Base-by-base conservation (phyloP, 257 asterid species). In the Solanum tarapatanum region DNA sequence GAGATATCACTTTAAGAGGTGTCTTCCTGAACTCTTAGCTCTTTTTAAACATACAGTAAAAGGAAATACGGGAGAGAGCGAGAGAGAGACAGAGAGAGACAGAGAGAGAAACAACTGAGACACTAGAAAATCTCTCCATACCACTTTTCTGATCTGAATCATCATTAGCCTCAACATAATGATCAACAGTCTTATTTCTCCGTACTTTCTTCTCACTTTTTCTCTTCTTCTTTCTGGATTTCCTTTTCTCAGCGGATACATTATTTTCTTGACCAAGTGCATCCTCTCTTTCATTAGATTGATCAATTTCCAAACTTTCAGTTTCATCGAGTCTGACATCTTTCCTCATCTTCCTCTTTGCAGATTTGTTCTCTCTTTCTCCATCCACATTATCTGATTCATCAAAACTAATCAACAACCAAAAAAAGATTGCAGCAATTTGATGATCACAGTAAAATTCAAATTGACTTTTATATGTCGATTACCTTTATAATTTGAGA, bases 221-320 rank as follows among this genome's bases (percentile, higher is more conserved):
- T 75, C 88, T 91, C 84, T 88, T 92, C 92, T 89, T 94, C 87
- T 88, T 91, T 74, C 84, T 92, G 66, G 62, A 83, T 79, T 89
- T 91, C 89, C 77, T 88, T 90, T 75, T 87, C 68, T 87, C 68
- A 48, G 19, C 79, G 32, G 11, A 88, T 88, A 87, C 89, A 58
- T 43, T 76, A 64, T 86, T 88, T 39, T 86, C 32, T 75, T 70
- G 89, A 88, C 82, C 74, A 86, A 69, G 62, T 48, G 86, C 84
- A 87, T 84, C 88, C 85, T 86, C 93, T 82, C 66, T 76, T 70
- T 88, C 92, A 74, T 21, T 28, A 11, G 39, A 75, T 72, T 83
- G 32, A 70, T 77, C 86, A 1, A 76, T 30, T 35, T 64, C 86
- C 39, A 80, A 82, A 66, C 60, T 10, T 84, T 85, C 88, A 60